A percentile compares a stretch with the other conserved stretches of the same genome.
phyloP scores from a whole-genome alignment of 768 basidiomycete species.

The Russula foetens region DNA sequence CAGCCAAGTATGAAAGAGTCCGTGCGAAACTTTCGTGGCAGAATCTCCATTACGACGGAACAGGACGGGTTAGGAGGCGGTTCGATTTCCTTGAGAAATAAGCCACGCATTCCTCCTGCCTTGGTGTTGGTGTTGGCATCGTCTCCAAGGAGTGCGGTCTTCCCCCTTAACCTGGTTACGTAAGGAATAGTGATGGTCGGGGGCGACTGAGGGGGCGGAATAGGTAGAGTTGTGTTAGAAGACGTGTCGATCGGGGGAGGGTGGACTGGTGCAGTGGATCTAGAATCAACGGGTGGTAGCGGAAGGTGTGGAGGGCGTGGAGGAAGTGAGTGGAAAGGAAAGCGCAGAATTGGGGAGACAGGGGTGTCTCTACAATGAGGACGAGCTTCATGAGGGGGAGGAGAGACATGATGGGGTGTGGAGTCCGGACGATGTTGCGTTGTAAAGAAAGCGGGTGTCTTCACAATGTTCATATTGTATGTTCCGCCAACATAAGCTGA shows the following conservation, averaged over 20 bases:
- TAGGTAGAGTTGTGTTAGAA: background rate
- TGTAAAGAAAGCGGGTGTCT: background rate
- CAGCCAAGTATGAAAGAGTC: slow-evolving; percentile 34
- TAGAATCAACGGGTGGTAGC: background rate
- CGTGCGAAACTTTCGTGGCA: slow-evolving; percentile 42
- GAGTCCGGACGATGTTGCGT: background rate
- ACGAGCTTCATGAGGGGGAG: background rate
- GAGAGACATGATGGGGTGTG: background rate
- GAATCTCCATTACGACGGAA: slow-evolving; percentile 48
- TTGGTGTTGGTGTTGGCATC: slow-evolving; percentile 7
- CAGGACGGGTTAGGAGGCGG: slow-evolving; percentile 37
- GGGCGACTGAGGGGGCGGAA: background rate
- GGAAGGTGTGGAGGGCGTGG: background rate
- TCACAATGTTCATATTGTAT: background rate
- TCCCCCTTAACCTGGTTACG: background rate
- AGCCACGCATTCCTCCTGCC: slow-evolving; percentile 1
- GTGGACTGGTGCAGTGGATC: background rate
- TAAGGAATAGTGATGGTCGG: background rate
- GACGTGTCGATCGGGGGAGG: background rate
- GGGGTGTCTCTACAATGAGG: background rate
- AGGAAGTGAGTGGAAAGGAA: background rate
- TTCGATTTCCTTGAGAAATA: slow-evolving; percentile 5
- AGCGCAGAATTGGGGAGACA: background rate
- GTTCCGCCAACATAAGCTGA: background rate
- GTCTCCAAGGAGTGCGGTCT: background rate